Evolutionary conservation across 108 stramenopile genomes (phyloP), one percentile per base, ranked within the genome.

Genomic region (Mayamaea pseudoterrestris): DNA sequence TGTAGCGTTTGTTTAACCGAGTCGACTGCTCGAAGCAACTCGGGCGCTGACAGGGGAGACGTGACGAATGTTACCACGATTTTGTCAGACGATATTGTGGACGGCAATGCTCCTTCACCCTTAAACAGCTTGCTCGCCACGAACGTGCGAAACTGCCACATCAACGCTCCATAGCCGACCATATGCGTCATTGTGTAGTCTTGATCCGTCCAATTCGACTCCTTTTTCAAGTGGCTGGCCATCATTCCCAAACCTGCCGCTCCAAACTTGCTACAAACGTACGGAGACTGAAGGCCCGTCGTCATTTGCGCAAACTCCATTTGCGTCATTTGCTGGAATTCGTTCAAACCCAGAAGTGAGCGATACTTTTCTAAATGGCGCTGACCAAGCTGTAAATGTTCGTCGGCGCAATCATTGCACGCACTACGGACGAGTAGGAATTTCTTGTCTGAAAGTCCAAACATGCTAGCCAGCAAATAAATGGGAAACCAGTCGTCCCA

Each of bases 401-500:
- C n/a, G n/a, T n/a, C n/a, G n/a, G n/a, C n/a, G n/a, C n/a, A n/a
- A n/a, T n/a, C n/a, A n/a, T n/a, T n/a, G n/a, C n/a, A n/a, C n/a
- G n/a, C n/a, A n/a, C n/a, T n/a, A n/a, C 70, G 63, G 11, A 72
- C 44, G 2, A 48, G 44, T 24, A 72, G 29, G 1, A 57, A 26
- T 0, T 26, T 34, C n/a, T 4, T 16, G 30, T 45, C 12, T n/a
- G 35, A n/a, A 2, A 65, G 50, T 28, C 65, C 55, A 58, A 70
- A 78, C 61, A 70, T 66, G 14, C 44, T 55, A 26, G 70, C 43
- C 12, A 78, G 58, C 0, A 53, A 73, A 41, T 55, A 78, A 16
- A 78, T 58, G 12, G 76, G 68, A 20, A 80, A 43, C 27, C 68
- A 72, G 43, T 78, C 70, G 37, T 78, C 76, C 67, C 70, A 78